A percentile compares a stretch with the other conserved stretches of the same genome.
Evolutionary conservation across 352 stramenopile species (phyloP).

Genomic region (Phytopythium chamaehyphon): DNA sequence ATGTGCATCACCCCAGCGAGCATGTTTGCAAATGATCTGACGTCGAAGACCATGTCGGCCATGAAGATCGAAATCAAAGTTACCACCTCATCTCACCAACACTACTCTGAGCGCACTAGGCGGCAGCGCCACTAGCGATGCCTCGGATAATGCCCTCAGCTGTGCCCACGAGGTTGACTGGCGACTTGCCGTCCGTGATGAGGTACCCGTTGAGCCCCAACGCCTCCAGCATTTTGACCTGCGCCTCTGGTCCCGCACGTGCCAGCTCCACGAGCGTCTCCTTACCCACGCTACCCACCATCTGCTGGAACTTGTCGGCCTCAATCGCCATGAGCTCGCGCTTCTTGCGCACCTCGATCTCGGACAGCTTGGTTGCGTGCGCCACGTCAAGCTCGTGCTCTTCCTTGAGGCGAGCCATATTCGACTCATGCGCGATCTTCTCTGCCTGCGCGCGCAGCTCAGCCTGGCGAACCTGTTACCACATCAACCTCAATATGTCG

Average conservation of each 20-base stretch:
- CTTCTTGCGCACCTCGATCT: conserved; percentile 74
- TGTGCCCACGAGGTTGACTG: conserved; percentile 74
- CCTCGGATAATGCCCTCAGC: conserved; percentile 70
- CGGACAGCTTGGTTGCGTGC: conserved; percentile 54
- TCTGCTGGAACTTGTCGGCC: conserved; percentile 78
- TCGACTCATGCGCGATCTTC: conserved; percentile 61
- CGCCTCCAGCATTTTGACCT: conserved; percentile 75
- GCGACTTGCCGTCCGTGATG: conserved; percentile 81
- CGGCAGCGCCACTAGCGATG: conserved; percentile 38
- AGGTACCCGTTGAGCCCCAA: conserved; percentile 78
- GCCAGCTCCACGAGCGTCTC: conserved; percentile 75
- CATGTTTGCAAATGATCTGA: no score
- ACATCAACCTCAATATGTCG: not conserved
- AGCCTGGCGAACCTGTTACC: conserved; percentile 40
- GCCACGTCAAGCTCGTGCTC: conserved; percentile 57
- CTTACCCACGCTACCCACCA: conserved; percentile 69
- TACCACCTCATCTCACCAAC: no score
- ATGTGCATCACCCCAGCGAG: no score
- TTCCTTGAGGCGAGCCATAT: conserved; percentile 47
- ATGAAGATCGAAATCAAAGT: no score
- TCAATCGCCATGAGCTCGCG: conserved; percentile 76
- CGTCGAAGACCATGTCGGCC: no score
- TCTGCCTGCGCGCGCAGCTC: conserved; percentile 62
- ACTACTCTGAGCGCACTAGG: not conserved
- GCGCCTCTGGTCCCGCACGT: conserved; percentile 61